Conservation (phyloP, 805 yeast species). For the Osmozyma mogii region DNA sequence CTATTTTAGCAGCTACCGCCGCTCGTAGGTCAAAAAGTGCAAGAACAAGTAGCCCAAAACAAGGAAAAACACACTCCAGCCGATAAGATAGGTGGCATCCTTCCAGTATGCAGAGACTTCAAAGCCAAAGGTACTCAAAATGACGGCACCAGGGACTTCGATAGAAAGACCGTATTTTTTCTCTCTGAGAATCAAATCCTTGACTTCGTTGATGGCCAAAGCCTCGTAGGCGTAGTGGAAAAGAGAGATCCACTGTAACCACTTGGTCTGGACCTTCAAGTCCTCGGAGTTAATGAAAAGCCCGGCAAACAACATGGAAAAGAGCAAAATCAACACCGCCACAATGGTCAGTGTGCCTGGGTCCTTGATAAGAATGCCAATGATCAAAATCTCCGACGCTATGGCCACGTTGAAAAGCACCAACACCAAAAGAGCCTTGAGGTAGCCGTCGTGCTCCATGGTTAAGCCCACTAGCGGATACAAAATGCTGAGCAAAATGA, state of each 20-base stretch:
- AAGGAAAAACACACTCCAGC: conserved; percentile 52
- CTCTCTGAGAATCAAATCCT: conserved; percentile 74
- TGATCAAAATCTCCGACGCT: conserved; percentile 73
- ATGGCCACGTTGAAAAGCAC: conserved; percentile 82
- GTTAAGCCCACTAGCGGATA: conserved; percentile 90
- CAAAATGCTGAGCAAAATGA: conserved; percentile 66
- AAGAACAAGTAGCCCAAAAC: conserved; percentile 68
- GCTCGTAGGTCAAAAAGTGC: conserved; percentile 68
- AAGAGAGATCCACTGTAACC: conserved; percentile 77
- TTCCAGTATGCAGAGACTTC: conserved; percentile 65
- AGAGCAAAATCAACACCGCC: conserved; percentile 76
- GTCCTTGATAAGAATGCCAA: conserved; percentile 82
- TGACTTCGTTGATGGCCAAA: conserved; percentile 85
- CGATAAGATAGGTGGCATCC: conserved; percentile 55
- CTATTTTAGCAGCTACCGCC: too few relatives aligned
- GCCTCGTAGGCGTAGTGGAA: conserved; percentile 97
- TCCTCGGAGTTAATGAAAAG: conserved; percentile 79
- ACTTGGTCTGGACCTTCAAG: conserved; percentile 44
- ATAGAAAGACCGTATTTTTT: conserved; percentile 88
- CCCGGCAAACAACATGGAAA: conserved; percentile 89
- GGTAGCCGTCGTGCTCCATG: conserved; percentile 65
- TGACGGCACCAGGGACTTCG: conserved; percentile 97
- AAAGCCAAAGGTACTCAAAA: conserved; percentile 91
- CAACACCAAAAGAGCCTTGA: conserved; percentile 60
- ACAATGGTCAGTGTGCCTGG: conserved; percentile 88